Evolutionary conservation across 176 grass and related monocot genomes (phyloP), one percentile per base, ranked within the genome.

Genomic region (Carex littledalei): DNA sequence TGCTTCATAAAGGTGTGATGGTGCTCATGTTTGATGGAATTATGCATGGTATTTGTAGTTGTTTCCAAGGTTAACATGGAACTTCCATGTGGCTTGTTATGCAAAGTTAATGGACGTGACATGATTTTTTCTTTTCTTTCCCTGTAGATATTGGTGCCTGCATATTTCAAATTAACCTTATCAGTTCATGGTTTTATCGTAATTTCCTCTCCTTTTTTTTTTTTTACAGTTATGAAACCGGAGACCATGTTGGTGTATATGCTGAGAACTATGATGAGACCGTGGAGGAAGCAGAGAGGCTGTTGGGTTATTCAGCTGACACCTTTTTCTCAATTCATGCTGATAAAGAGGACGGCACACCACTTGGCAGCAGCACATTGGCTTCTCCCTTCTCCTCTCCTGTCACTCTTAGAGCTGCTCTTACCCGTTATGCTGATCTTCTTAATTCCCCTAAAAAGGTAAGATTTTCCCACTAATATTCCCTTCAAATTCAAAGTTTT

Each of bases 381-480:
- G 85, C 92, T 88, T 89, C 95, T 87, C 91, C 92, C 63, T 97
- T 97, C 79, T 91, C 89, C 24, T 90, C 95, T 50, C 95, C 95
- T 0, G 62, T 86, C 74, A 97, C 87, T 61, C 64, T 97, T 78
- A 92, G 92, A 84, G 90, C 86, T 75, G 95, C 95, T 47, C 89
- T 97, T 66, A 82, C 91, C 32, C 84, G 92, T 88, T 97, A 97
- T 84, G 92, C 95, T 3, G 95, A 97, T 87, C 95, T 97, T 86
- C 82, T 93, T n/a, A 97, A 93, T 87, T 97, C 95, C 81, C 95
- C 95, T 22, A 97, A 97, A 86, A 97, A 97, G 87, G 95, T 94
- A 59, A 81, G 84, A 10, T 73, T 47, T 85, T 76, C 16, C 75
- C 0, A 71, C 60, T 56, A 17, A 54, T 71, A 35, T 47, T 47